Evolutionary conservation across 2,329 filamentous ascomycete genomes (phyloP), one percentile per base, ranked within the genome.

Genomic region (Penicillium paneum): DNA sequence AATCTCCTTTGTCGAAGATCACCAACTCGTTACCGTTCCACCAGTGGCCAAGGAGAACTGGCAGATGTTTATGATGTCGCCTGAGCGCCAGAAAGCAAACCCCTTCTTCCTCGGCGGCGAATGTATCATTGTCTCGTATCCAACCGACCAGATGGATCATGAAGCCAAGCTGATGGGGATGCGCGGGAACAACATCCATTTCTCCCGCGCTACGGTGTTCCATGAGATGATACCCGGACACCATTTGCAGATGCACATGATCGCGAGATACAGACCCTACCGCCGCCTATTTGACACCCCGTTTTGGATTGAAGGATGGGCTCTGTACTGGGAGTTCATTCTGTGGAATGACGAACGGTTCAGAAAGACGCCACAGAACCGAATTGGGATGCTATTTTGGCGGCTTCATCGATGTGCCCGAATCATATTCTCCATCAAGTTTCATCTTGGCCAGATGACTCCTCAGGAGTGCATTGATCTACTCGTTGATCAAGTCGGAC

Each of bases 241-340:
- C 24, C 59, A 63, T 32, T 46, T 64, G 39, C 82, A 85, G 63
- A 67, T 78, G 15, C 78, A 79, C 66, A 74, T 80, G 62, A 77
- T 75, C 15, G 67, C 71, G 13, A 75, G 82, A 7, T 66, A 76
- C 55, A 75, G 74, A 17, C 74, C 76, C 3, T 81, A 85, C 65
- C 76, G 82, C 5, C 65, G 67, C 19, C 61, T 84, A 7, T 85
- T 85, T 65, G 67, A 72, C 29, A 85, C 82, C 1, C 80, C 82
- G 0, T 85, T 85, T 62, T 84, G 77, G 70, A 77, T 82, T 35
- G 83, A 85, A 65, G 83, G 42, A n/a, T 44, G 83, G 82, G 79
- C 82, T 10, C 76, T 84, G 59, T 85, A 85, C 64, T 85, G 82
- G 82, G 83, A 85, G 68, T 73, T 84, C 61, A 64, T 83, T 17